A percentile compares a stretch with the other conserved stretches of the same genome.
Evolutionary conservation across 495 filamentous ascomycete species (phyloP).

Genomic region (Pyrenula aspistea): DNA sequence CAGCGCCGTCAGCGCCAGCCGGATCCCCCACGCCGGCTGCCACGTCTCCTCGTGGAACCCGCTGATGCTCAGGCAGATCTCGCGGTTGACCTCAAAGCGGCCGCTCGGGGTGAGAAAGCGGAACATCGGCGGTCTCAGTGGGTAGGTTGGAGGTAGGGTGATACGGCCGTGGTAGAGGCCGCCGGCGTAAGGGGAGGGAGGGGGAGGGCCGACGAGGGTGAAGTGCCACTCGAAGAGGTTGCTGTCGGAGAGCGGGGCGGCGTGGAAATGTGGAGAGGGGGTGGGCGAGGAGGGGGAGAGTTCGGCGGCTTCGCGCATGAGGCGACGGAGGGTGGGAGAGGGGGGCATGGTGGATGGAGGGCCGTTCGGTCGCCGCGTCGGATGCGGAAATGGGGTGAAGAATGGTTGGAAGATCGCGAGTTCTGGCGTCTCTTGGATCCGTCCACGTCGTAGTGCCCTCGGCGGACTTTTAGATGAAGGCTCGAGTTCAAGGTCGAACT

Average conservation of each 20-base stretch:
- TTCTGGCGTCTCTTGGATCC: too few relatives aligned
- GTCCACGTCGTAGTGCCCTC: too few relatives aligned
- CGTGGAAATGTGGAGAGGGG: conserved; percentile 72
- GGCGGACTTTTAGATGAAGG: too few relatives aligned
- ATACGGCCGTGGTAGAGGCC: conserved; percentile 97
- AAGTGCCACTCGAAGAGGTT: conserved; percentile 99
- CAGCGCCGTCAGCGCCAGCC: conserved; percentile 44
- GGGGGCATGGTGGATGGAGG: neutral
- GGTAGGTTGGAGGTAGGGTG: conserved; percentile 76
- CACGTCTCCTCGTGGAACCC: conserved; percentile 97
- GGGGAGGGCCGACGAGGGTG: conserved; percentile 82
- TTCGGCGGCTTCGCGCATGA: conserved; percentile 70
- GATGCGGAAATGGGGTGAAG: too few relatives aligned
- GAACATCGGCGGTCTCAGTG: conserved; percentile 80
- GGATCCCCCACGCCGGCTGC: conserved; percentile 95
- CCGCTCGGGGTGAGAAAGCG: conserved; percentile 88
- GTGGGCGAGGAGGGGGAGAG: conserved; percentile 45
- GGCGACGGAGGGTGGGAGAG: conserved; percentile 36
- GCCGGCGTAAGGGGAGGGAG: conserved; percentile 58
- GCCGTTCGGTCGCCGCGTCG: too few relatives aligned
- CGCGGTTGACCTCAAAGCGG: conserved; percentile 91
- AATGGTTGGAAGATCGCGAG: too few relatives aligned
- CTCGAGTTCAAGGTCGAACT: too few relatives aligned
- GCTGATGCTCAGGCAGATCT: conserved; percentile 88
- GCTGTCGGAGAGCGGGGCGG: conserved; percentile 58